Conservation (phyloP, 345 rosid genomes). For the Citrus reticulata region DNA sequence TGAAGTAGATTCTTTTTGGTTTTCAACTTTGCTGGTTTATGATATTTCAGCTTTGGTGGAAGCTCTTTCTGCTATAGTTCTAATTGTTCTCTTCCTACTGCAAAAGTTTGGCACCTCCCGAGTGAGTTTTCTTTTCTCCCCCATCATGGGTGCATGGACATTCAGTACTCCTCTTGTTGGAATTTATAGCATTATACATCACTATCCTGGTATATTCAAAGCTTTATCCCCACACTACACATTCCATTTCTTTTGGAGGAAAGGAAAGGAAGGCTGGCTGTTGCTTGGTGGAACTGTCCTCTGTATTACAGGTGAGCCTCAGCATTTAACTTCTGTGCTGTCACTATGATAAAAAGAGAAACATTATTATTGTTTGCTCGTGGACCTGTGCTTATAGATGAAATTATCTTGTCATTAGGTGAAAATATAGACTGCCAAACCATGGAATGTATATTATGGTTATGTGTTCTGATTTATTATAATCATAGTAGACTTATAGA, state of each 20-base stretch:
- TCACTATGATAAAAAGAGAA: neutral
- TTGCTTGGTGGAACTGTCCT: slow-evolving; percentile 81
- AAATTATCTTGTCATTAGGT: neutral
- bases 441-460: neutral
- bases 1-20: neutral
- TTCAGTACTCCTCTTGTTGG: slow-evolving; percentile 71
- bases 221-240: slow-evolving; percentile 77
- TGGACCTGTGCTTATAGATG: neutral
- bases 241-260: slow-evolving; percentile 53
- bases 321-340: neutral
- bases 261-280: slow-evolving; percentile 72
- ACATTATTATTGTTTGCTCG: neutral
- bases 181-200: slow-evolving; percentile 60
- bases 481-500: neutral
- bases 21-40: slow-evolving; percentile 7
- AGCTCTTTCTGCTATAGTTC: slow-evolving; percentile 64
- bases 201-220: slow-evolving; percentile 70
- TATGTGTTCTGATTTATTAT: neutral
- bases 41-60: slow-evolving; percentile 66
- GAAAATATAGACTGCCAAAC: neutral
- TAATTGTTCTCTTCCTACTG: slow-evolving; percentile 63
- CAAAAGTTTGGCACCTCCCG: slow-evolving; percentile 81
- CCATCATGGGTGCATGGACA: slow-evolving; percentile 86
- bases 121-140: slow-evolving; percentile 86
- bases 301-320: slow-evolving; percentile 65